Base-by-base conservation (phyloP, 257 asterid genomes). In the Fraxinus excelsior region DNA sequence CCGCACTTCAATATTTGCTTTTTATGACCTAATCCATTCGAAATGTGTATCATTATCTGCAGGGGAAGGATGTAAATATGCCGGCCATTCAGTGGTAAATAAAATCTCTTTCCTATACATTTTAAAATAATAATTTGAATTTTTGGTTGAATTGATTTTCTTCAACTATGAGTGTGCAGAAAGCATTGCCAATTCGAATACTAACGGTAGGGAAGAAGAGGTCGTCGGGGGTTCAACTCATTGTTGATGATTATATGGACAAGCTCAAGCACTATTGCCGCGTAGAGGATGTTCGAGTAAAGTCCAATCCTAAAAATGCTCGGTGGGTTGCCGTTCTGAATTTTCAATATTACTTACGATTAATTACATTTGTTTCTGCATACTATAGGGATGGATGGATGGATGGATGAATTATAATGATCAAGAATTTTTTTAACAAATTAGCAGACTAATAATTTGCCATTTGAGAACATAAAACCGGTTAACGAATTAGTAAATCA, bases 281-380 rank as follows among this genome's bases (percentile, higher is more conserved):
- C 23, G 87, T 91, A 7, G 90, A 89, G 67, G 97, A 92, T 82
- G 90, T 91, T 73, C 89, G 92, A 46, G 77, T 91, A 28, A 90
- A 91, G 81, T 90, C 98, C 80, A 94, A 94, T 75, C 99, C 97
- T 13, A 90, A 78, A 79, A 90, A 89, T 81, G 96, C 98, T 74
- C 94, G 92, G 97, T 90, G 29, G 16, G 90, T 81, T 23, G 10
- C 67, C 35, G 29, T 58, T 56, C 38, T 4, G 13, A 26, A 10
- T 62, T 62, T 40, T 40, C 49, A 40, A 11, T 11, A 37, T 40
- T 40, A 38, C 0, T 10, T 2, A 10, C 16, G 49, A 40, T 40
- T 40, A 40, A 2, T 40, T 40, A 10, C 3, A 10, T 40, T 10
- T 40, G 16, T 40, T 40, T 11, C 16, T 49, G 60, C 60, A 49